A percentile compares a stretch with the other conserved stretches of the same genome.
phyloP scores from a whole-genome alignment of 2,329 filamentous ascomycete species.

The Orbilia ellipsospora region DNA sequence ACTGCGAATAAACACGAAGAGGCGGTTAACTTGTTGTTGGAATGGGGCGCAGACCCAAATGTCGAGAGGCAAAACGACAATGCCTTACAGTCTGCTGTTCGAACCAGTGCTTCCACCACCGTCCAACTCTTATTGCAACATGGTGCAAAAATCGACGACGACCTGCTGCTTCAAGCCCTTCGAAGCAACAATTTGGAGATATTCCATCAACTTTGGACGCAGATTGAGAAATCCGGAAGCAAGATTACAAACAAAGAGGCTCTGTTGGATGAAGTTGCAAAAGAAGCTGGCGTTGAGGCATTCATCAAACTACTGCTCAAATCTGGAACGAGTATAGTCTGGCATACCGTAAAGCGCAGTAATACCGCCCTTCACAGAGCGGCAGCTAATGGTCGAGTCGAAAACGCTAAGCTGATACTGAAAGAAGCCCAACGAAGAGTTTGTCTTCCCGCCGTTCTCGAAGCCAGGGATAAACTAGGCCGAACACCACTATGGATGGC shows the following conservation, averaged over 20 bases:
- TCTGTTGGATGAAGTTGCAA: slow-evolving; percentile 33
- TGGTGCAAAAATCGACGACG: slow-evolving; percentile 35
- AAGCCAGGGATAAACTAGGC: slow-evolving; percentile 5
- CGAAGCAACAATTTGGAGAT: slow-evolving; percentile 37
- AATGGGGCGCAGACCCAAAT: slow-evolving; percentile 42
- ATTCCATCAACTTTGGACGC: slow-evolving; percentile 47
- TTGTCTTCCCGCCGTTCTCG: slow-evolving; percentile 29
- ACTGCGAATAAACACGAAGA: slow-evolving; percentile 44
- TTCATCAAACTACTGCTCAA: slow-evolving; percentile 41
- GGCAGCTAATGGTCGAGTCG: slow-evolving; percentile 17
- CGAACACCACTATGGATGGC: slow-evolving; percentile 36
- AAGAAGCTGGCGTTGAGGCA: slow-evolving; percentile 27
- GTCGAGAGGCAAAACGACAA: slow-evolving; percentile 33
- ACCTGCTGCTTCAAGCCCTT: slow-evolving; percentile 34
- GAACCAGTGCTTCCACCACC: slow-evolving; percentile 34
- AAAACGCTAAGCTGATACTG: slow-evolving; percentile 31
- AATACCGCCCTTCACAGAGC: slow-evolving; percentile 24
- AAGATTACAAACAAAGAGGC: slow-evolving; percentile 36
- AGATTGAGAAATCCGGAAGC: slow-evolving; percentile 42
- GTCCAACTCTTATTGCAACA: slow-evolving; percentile 35
- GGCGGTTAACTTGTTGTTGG: slow-evolving; percentile 32
- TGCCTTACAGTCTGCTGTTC: slow-evolving; percentile 31
- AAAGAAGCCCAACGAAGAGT: slow-evolving; percentile 36
- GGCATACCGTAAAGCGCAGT: slow-evolving; percentile 1
- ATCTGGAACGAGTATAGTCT: slow-evolving; percentile 32